Evolutionary conservation across 2,329 filamentous ascomycete genomes (phyloP), one percentile per base, ranked within the genome.

Genomic region (Xylariaceae sp.): DNA sequence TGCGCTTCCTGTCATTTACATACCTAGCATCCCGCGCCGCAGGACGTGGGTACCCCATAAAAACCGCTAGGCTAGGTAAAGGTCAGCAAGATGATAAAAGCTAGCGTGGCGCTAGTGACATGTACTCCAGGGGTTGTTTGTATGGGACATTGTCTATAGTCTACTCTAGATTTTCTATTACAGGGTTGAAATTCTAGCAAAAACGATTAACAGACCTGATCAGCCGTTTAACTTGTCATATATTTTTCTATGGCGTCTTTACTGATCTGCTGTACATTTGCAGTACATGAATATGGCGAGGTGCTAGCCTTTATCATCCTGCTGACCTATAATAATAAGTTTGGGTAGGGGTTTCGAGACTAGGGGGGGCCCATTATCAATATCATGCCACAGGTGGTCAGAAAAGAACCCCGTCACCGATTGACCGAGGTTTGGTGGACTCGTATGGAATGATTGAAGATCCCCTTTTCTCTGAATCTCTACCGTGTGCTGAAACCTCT

Each of bases 341-440:
- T n/a, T n/a, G n/a, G n/a, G n/a, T n/a, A 41, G 37, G 29, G 39
- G 19, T 31, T 33, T 5, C 19, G 11, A 6, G 16, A 45, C 45
- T 44, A 24, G 39, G 39, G 23, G 17, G 9, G 31, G 46, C 37
- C 28, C 6, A 37, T 29, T 37, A 21, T 45, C 21, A 56, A 50
- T 39, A 49, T 55, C 45, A 55, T 36, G 21, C 52, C 37, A 41
- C n/a, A 39, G 52, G 41, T 49, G 31, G 52, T 43, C 39, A 54
- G 51, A 53, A 36, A 37, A 17, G n/a, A 14, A 44, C 52, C 45
- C 45, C 28, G 34, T 56, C 47, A 45, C 46, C 45, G 46, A 39
- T 17, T 56, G 23, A 56, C 53, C 46, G 55, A 54, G 39, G 39
- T n/a, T 48, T 58, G 16, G 44, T 39, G 40, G 26, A 50, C 54